Conservation (phyloP, 306 rosid genomes). For the Prunus padus region DNA sequence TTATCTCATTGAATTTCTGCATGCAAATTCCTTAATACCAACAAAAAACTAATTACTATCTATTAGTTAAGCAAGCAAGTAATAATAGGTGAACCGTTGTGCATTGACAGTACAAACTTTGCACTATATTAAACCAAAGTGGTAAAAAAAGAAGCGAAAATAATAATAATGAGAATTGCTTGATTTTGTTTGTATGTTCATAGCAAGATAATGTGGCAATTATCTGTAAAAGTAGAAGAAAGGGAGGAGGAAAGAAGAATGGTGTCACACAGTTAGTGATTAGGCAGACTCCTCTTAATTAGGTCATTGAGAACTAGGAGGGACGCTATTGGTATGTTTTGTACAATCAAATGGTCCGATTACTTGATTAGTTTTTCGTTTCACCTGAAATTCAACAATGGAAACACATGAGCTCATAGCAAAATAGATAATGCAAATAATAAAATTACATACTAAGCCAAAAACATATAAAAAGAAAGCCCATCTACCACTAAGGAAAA, state of each 20-base stretch:
- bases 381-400: conserved; percentile 55
- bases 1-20: too few relatives aligned
- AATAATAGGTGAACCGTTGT: too few relatives aligned
- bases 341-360: conserved; percentile 93
- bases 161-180: background rate
- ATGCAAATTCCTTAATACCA: too few relatives aligned
- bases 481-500: too few relatives aligned
- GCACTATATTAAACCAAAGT: background rate
- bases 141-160: background rate
- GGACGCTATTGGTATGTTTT: conserved; percentile 45
- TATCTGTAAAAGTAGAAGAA: background rate
- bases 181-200: background rate
- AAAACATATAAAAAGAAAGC: too few relatives aligned
- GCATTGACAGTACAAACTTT: background rate
- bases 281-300: background rate
- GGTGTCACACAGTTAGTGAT: conserved; percentile 7
- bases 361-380: conserved; percentile 55
- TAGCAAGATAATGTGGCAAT: conserved; percentile 5
- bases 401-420: background rate
- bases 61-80: too few relatives aligned
- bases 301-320: conserved; percentile 30
- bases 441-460: background rate
- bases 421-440: background rate
- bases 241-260: background rate
- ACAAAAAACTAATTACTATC: too few relatives aligned